Percentiles rank a stretch among this genome's conserved stretches.
Conservation (phyloP, 208 protist genomes). For the Leishmania aethiopica region DNA sequence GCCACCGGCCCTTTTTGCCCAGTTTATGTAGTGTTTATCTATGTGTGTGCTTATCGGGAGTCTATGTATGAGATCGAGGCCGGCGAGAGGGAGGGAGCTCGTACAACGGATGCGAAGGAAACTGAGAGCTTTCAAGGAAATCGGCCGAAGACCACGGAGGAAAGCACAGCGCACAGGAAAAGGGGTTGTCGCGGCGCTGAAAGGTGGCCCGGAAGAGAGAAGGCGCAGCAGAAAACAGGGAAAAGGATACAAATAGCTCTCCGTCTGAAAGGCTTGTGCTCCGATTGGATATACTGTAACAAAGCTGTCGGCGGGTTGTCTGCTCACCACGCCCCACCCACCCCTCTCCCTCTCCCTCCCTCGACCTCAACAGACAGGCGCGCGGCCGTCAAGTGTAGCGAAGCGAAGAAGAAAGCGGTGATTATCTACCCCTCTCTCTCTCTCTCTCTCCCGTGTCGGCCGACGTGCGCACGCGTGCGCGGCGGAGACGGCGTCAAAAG, state of each 20-base stretch:
- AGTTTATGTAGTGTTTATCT: not conserved
- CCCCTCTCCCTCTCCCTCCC: not conserved
- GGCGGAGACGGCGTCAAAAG: not conserved
- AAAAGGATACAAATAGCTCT: not conserved
- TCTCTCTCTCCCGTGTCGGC: not conserved
- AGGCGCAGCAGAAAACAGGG: not conserved
- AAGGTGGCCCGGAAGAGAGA: not conserved
- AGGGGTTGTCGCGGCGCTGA: not conserved
- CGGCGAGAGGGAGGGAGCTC: not conserved
- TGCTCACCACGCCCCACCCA: not conserved
- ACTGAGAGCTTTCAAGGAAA: not conserved
- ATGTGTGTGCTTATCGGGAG: not conserved
- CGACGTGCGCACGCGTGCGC: not conserved
- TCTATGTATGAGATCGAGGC: not conserved
- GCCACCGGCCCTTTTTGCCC: not conserved
- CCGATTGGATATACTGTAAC: not conserved
- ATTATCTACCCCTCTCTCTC: no score
- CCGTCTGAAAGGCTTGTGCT: not conserved
- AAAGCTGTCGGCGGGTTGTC: not conserved
- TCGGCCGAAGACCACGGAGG: not conserved
- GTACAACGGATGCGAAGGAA: not conserved
- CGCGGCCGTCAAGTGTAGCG: not conserved
- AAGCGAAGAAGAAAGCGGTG: no score
- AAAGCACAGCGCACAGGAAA: not conserved
- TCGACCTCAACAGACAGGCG: not conserved